Evolutionary conservation across 352 stramenopile genomes (phyloP), one percentile per base, ranked within the genome.

Genomic region (Phytopythium ostracodes): DNA sequence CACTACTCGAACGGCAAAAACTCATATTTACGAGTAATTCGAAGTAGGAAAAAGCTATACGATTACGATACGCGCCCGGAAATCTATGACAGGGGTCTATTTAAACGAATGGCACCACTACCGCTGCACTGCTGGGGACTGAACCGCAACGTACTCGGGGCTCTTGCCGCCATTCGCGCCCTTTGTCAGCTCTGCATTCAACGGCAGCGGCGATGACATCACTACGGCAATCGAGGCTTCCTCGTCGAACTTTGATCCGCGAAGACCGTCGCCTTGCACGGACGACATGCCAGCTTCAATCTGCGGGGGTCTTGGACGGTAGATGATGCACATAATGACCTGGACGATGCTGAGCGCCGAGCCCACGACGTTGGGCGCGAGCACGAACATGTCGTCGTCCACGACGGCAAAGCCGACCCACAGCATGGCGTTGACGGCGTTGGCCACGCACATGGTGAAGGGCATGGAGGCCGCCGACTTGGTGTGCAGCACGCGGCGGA

Each of bases 401-500:
- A 82, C 49, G 15, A 63, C 60, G n/a, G 68, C 65, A 56, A 84
- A 87, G 12, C 72, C 36, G 5, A 61, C 62, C 75, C 75, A 87
- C 18, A 78, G 65, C 17, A 59, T 57, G 22, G 76, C 81, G 65
- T 84, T 86, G 33, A 71, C 15, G 0, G 71, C 54, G 17, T 68
- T 73, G 1, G 77, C 70, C 10, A 75, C 25, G 5, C 77, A 67
- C 74, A 86, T 86, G 0, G 65, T 63, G 40, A 86, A 69, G 18
- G 65, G 68, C 62, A 88, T 81, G 9, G 70, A 88, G 12, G 66
- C 70, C 25, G 74, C 59, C 17, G 68, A 79, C 52, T 77, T 79
- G 54, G 59, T 73, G 2, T 14, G 44, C 44, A 87, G 33, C 25
- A 84, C 77, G 15, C 66, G 56, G 14, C 58, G 62, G 44, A 84